Conservation (phyloP, 441 rosid genomes). For the Pelargonium fulgidum region DNA sequence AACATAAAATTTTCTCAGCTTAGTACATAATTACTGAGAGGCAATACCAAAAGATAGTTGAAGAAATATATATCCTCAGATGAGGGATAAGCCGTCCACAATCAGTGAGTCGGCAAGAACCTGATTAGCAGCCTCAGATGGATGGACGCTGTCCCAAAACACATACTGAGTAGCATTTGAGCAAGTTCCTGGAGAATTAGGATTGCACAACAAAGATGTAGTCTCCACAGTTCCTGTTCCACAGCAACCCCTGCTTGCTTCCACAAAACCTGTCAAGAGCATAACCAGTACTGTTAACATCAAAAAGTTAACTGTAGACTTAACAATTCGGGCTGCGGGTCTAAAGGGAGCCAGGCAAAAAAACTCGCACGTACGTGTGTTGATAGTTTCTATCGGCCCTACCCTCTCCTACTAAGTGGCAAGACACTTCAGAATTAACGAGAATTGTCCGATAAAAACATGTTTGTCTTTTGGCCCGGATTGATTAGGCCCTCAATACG, state of each 20-base stretch:
- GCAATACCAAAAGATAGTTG: too few relatives aligned
- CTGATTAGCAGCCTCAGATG: constrained; percentile 80
- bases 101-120: constrained; percentile 64
- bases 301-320: too few relatives aligned
- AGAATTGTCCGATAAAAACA: too few relatives aligned
- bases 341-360: too few relatives aligned
- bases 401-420: too few relatives aligned
- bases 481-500: too few relatives aligned
- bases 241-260: constrained; percentile 82
- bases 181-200: constrained; percentile 64
- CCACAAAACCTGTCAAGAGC: constrained; percentile 51
- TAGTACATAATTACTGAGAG: neutral
- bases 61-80: constrained; percentile 23
- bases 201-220: constrained; percentile 66
- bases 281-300: too few relatives aligned
- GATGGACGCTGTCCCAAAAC: constrained; percentile 91
- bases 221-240: constrained; percentile 79
- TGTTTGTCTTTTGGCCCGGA: too few relatives aligned
- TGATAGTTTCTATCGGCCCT: too few relatives aligned
- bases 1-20: neutral
- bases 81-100: constrained; percentile 52
- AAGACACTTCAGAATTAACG: too few relatives aligned
- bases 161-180: constrained; percentile 74
- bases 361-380: too few relatives aligned
- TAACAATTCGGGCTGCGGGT: too few relatives aligned